These are phyloP conservation scores for Claviceps arundinis DNA, from an alignment of 2,329 filamentous ascomycete genomes.

Conservation along the genomic window DNA sequence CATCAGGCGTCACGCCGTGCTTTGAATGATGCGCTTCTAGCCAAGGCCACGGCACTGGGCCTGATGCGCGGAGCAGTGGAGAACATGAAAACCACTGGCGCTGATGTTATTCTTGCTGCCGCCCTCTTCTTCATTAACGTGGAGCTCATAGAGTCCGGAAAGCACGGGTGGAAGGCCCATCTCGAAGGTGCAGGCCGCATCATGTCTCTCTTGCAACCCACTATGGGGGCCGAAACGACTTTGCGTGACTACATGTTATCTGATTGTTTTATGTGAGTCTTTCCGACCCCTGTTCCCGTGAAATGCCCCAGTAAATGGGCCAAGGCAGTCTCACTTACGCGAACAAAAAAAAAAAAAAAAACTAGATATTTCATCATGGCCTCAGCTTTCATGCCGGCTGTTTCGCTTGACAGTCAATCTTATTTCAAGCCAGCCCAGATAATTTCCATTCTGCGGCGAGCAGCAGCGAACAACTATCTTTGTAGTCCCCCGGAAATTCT, in stretches of 20 bases:
- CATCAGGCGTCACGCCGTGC: slow-evolving; percentile 14
- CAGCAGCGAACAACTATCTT: slow-evolving; percentile 32
- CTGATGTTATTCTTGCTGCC: slow-evolving; percentile 30
- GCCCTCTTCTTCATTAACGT: slow-evolving; percentile 37
- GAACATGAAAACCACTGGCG: slow-evolving; percentile 22
- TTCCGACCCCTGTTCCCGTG: neutral
- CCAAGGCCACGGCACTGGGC: slow-evolving; percentile 31
- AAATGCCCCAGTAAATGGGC: neutral
- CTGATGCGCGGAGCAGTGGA: slow-evolving; percentile 28
- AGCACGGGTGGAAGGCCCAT: slow-evolving; percentile 33
- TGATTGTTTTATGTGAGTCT: slow-evolving; percentile 31
- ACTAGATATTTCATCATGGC: slow-evolving; percentile 32
- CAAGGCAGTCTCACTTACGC: neutral
- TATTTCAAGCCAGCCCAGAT: slow-evolving; percentile 25
- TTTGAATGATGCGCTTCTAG: slow-evolving; percentile 29
- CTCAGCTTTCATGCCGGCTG: slow-evolving; percentile 27
- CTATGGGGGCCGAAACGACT: slow-evolving; percentile 18
- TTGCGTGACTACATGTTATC: slow-evolving; percentile 32
- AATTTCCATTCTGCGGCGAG: slow-evolving; percentile 23
- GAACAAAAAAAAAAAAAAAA: slow-evolving; percentile 6
- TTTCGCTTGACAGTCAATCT: slow-evolving; percentile 15
- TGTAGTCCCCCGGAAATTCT: slow-evolving; percentile 32
- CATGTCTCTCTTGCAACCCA: slow-evolving; percentile 26
- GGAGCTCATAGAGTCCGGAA: slow-evolving; percentile 36
- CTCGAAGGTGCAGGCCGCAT: slow-evolving; percentile 32